phyloP scores from a whole-genome alignment of 257 asterid genomes.

The Solanum appendiculatum region DNA sequence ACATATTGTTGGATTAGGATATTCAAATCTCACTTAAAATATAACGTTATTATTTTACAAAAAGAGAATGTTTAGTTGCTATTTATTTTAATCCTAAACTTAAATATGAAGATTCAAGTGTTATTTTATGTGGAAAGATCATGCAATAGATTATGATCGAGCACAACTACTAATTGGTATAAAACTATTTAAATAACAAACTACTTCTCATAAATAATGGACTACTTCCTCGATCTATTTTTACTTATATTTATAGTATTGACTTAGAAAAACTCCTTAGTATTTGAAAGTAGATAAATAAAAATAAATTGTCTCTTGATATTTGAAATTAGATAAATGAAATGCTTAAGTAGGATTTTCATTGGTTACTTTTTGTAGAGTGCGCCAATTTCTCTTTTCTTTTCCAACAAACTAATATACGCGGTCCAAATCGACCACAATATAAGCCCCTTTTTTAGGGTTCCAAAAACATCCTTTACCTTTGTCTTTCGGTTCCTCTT shows the following conservation, averaged over 20 bases:
- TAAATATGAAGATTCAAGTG: background rate
- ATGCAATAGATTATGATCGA: background rate
- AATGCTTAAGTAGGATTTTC: too few species aligned
- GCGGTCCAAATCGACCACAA: constrained; percentile 7
- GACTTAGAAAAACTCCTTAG: too few species aligned
- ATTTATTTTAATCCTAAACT: background rate
- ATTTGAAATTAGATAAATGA: too few species aligned
- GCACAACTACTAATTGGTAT: background rate
- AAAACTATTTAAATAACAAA: background rate
- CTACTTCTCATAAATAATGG: background rate
- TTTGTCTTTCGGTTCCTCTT: background rate
- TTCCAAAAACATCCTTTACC: background rate
- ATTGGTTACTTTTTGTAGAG: too few species aligned
- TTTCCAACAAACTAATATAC: background rate
- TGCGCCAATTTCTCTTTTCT: background rate
- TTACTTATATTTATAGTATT: too few species aligned
- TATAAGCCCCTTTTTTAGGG: constrained; percentile 4
- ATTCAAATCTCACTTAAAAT: background rate
- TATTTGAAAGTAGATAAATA: too few species aligned
- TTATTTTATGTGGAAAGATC: background rate
- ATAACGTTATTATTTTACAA: background rate
- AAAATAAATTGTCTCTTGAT: too few species aligned
- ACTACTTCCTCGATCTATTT: too few species aligned
- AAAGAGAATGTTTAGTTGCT: background rate
- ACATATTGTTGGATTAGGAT: background rate